Percentiles rank a stretch among this genome's conserved stretches.
Evolutionary conservation across 2,329 filamentous ascomycete genomes (phyloP).

Genomic region (Clarireedia homoeocarpa): DNA sequence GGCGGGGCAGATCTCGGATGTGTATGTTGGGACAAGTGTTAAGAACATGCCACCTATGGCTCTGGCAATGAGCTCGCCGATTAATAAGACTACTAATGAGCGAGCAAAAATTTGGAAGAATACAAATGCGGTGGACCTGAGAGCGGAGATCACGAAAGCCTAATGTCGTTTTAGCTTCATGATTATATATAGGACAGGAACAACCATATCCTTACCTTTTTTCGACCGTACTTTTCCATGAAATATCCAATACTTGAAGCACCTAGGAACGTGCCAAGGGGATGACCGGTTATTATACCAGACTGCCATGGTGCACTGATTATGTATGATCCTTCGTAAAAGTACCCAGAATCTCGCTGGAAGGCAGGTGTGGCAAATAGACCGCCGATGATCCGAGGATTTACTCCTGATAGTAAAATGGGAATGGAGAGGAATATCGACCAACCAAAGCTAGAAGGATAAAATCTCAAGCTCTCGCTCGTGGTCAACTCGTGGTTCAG

Average conservation of each 20-base stretch:
- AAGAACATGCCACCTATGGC: slow-evolving; percentile 43
- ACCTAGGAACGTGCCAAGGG: slow-evolving; percentile 21
- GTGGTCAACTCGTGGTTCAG: too few relatives aligned
- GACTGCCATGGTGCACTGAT: slow-evolving; percentile 24
- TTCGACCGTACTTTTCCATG: slow-evolving; percentile 19
- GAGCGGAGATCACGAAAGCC: slow-evolving; percentile 14
- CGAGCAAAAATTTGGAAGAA: slow-evolving; percentile 20
- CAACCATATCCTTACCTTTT: slow-evolving; percentile 4
- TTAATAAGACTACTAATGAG: slow-evolving; percentile 11
- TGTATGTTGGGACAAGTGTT: slow-evolving; percentile 31
- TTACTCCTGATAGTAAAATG: slow-evolving; percentile 23
- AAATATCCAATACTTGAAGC: slow-evolving; percentile 41
- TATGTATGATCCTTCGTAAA: slow-evolving; percentile 16
- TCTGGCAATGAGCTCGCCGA: slow-evolving; percentile 31
- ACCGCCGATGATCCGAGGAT: slow-evolving; percentile 19
- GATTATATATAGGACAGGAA: not conserved
- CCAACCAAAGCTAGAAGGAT: slow-evolving; percentile 21
- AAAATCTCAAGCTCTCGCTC: slow-evolving; percentile 14
- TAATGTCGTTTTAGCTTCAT: not conserved
- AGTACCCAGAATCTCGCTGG: slow-evolving; percentile 16
- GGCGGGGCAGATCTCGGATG: slow-evolving; percentile 44
- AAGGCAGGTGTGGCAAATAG: slow-evolving; percentile 24
- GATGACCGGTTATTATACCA: slow-evolving; percentile 21
- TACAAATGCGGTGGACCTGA: slow-evolving; percentile 12
- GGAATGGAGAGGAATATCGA: slow-evolving; percentile 21